Evolutionary conservation across 78 protist genomes (phyloP).

Genomic region (Dictyostelium discoideum): DNA sequence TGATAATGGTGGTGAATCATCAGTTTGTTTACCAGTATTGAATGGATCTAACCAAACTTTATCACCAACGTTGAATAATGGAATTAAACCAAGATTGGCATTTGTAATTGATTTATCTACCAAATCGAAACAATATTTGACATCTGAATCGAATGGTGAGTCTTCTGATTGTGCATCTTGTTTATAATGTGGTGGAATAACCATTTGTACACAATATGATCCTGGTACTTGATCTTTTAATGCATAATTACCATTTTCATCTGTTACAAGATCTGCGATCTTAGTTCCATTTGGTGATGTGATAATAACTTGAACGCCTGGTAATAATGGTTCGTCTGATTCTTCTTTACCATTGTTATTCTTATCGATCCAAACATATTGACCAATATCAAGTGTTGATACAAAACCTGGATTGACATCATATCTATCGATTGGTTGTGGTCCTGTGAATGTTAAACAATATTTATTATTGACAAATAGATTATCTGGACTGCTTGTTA

Average conservation of each 20-base stretch:
- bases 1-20: neutral
- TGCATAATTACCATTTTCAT: neutral
- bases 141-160: neutral
- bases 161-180: neutral
- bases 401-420: conserved; percentile 26
- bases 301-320: neutral
- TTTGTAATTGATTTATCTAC: neutral
- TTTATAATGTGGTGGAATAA: neutral
- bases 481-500: neutral
- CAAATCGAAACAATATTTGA: conserved; percentile 6
- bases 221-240: neutral
- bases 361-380: neutral
- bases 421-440: neutral
- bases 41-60: conserved; percentile 5
- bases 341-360: neutral
- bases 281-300: neutral
- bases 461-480: neutral
- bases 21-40: neutral
- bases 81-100: neutral
- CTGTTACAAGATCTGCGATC: neutral
- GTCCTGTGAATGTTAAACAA: neutral
- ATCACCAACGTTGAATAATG: neutral
- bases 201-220: neutral
- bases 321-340: neutral
- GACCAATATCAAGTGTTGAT: neutral